Base-by-base conservation (phyloP, 768 basidiomycete species). In the Roridomyces roridus region DNA sequence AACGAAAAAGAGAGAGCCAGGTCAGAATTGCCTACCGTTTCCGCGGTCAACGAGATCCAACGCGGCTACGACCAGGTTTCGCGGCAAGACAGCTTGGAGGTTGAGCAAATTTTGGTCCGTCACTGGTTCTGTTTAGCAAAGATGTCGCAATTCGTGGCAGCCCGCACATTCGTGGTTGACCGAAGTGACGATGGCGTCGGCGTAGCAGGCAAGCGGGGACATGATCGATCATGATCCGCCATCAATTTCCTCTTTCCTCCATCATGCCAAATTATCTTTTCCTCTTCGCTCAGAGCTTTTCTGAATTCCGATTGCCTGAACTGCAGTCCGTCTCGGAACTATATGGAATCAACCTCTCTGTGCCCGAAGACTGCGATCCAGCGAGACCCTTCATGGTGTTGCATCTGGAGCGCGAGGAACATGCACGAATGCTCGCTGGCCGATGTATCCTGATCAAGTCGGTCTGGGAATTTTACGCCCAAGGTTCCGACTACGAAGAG, bases 401-500 rank as follows among this genome's bases (percentile, higher is more conserved):
- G 29, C 76, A 75, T 9, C 74, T 98, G 6, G 82, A 85, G 20
- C 69, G 77, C 24, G 94, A 94, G 62, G 83, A 86, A 31, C 86
- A 96, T 57, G 94, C 90, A 0, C 72, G 78, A 42, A 69, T 83
- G n/a, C 77, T 99, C 24, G 89, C 91, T 0, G 74, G 79, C 54
- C 76, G 96, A 62, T 92, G 93, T 64, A 86, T 96, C 40, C 70
- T 96, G 46, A 82, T 98, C 68, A 94, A 89, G 94, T 95, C 46
- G 54, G 77, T 94, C 41, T 90, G 87, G 66, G 88, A 91, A 62
- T 85, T 91, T 55, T 94, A 91, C 66, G 91, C 82, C 1, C 81
- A 85, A 35, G 94, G 87, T 7, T 69, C 74, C 5, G 82, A 76
- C 18, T 96, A 96, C 64, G 82, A 83, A 2, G 79, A 86, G 44